A percentile compares a stretch with the other conserved stretches of the same genome.
These are phyloP conservation scores for Xylariaceae sp. DNA, from an alignment of 2,329 filamentous ascomycete genomes.

Conservation along the genomic window DNA sequence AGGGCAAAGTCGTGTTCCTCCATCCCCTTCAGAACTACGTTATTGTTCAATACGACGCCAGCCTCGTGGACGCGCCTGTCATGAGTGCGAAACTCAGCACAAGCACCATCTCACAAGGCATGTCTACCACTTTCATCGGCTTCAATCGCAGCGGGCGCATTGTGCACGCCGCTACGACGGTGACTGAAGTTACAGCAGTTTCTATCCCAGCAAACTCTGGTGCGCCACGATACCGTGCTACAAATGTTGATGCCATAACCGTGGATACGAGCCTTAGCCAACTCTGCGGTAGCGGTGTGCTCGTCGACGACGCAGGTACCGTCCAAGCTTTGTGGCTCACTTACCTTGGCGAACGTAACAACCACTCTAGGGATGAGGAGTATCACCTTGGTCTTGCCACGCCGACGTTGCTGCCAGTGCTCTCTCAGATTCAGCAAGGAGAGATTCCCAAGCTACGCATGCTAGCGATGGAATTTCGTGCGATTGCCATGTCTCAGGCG, in stretches of 20 bases:
- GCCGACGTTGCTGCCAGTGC: constrained; percentile 81
- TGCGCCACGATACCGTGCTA: constrained; percentile 86
- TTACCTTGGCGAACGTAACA: constrained; percentile 85
- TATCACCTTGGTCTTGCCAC: constrained; percentile 92
- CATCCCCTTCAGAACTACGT: constrained; percentile 97
- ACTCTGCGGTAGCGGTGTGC: constrained; percentile 89
- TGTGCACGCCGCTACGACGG: constrained; percentile 86
- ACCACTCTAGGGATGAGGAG: constrained; percentile 82
- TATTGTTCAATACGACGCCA: constrained; percentile 90
- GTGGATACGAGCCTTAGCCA: constrained; percentile 88
- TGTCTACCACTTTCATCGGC: constrained; percentile 94
- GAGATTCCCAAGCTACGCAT: constrained; percentile 78
- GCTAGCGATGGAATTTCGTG: constrained; percentile 87
- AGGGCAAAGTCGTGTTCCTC: constrained; percentile 90
- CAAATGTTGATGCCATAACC: constrained; percentile 94
- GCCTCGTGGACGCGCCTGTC: constrained; percentile 88
- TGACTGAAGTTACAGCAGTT: constrained; percentile 96
- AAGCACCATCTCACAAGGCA: constrained; percentile 82
- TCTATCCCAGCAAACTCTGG: constrained; percentile 91
- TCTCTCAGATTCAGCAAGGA: constrained; percentile 77
- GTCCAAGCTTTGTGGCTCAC: constrained; percentile 96
- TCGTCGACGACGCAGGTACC: constrained; percentile 82
- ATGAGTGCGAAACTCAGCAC: constrained; percentile 79
- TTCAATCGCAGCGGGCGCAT: constrained; percentile 94
- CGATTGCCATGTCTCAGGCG: constrained; percentile 94